Evolutionary conservation across 257 asterid genomes (phyloP).

Genomic region (Solanum pennellii): DNA sequence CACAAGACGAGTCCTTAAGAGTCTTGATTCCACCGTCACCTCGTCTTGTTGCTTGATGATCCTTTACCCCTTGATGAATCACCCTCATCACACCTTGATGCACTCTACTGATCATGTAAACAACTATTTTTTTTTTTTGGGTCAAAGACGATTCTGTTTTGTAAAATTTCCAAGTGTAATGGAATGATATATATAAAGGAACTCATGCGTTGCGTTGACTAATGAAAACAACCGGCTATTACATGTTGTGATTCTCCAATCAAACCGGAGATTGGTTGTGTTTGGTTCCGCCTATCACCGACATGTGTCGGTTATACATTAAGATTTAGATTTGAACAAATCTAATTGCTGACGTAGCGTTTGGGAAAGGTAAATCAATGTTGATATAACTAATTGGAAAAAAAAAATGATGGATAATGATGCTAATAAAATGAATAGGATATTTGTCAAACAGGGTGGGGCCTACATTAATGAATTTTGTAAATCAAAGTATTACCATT

Average conservation of each 20-base stretch:
- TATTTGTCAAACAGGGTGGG: background rate
- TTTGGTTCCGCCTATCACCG: background rate
- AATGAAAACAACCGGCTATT: conserved; percentile 11
- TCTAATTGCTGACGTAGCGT: background rate
- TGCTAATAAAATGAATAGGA: background rate
- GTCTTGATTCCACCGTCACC: conserved; percentile 10
- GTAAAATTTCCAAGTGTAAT: background rate
- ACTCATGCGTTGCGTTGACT: background rate
- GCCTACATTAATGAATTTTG: background rate
- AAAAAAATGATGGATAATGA: background rate
- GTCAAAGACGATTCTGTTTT: background rate
- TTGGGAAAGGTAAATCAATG: background rate
- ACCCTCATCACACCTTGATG: conserved; percentile 16
- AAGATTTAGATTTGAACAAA: background rate
- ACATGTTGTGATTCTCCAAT: background rate
- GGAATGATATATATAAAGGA: background rate
- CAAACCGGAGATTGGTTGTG: background rate
- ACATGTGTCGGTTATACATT: conserved; percentile 6
- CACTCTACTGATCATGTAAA: conserved; percentile 10
- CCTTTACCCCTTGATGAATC: conserved; percentile 54
- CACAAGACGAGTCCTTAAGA: conserved; percentile 11
- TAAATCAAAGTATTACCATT: no score
- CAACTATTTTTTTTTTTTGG: background rate
- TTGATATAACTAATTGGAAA: background rate
- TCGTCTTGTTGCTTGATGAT: conserved; percentile 21